Percentiles rank a stretch among this genome's conserved stretches.
These are phyloP conservation scores for Ceratocystis albifundus DNA, from an alignment of 2,329 filamentous ascomycete species.

Conservation along the genomic window DNA sequence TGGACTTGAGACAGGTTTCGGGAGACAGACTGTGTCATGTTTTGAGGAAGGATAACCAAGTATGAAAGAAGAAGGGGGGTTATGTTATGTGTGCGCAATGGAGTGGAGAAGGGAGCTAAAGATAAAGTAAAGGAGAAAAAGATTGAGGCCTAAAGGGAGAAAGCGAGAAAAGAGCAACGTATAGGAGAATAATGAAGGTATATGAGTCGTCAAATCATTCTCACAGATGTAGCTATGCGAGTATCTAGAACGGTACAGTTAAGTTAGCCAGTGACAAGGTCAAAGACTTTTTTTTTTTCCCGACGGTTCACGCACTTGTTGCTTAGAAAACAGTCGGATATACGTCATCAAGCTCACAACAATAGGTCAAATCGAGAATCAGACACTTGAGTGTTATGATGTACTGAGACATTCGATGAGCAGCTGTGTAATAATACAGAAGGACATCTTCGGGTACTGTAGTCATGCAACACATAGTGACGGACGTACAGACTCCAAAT, in stretches of 20 bases:
- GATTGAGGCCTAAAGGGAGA: not conserved
- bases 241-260: not conserved
- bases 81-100: not conserved
- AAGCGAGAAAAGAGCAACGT: not conserved
- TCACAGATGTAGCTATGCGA: not conserved
- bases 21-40: constrained; percentile 5
- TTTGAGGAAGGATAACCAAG: not conserved
- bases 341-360: constrained; percentile 2
- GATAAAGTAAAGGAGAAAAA: not conserved
- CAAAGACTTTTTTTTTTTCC: not conserved
- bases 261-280: constrained; percentile 2
- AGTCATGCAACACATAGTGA: not conserved
- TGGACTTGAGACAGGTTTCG: not conserved
- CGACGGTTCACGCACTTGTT: constrained; percentile 6
- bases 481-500: constrained; percentile 2
- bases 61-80: not conserved
- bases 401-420: constrained; percentile 6
- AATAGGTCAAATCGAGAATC: constrained; percentile 5
- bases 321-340: not conserved
- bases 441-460: constrained; percentile 4
- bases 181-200: not conserved
- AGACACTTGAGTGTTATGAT: not conserved
- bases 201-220: constrained; percentile 10
- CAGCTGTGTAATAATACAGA: constrained; percentile 1
- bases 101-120: not conserved